Evolutionary conservation across 2,329 filamentous ascomycete species (phyloP), one percentile per base, ranked within the genome.

Genomic region (Exophiala aquamarina): DNA sequence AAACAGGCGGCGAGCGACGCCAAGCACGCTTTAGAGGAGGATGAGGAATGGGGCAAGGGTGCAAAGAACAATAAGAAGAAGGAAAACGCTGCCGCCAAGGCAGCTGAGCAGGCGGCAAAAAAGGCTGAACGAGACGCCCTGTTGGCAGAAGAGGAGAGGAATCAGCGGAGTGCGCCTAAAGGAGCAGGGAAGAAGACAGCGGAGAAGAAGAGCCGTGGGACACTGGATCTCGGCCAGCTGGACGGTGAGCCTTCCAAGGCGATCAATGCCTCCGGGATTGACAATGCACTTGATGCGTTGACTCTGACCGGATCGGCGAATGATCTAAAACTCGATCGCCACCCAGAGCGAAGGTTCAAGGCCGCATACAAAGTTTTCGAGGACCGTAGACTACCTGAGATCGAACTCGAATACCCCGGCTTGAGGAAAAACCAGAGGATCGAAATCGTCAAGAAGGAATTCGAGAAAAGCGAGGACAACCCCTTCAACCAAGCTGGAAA

Each of bases 381-480:
- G 71, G 89, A 91, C 69, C 74, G 86, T 19, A 76, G 92, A 47
- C 71, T 96, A 58, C 77, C 82, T 2, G 90, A 97, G 77, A 89
- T 96, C 79, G 87, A 92, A 63, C 73, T 81, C 44, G 90, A 96
- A 67, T 87, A 85, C 43, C 83, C 86, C 47, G 89, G 89, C 1
- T 68, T 97, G 64, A 77, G 91, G 47, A 75, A 87, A 59, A 82
- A 94, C 59, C 91, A 96, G 78, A 86, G 87, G 69, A 84, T 91
- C 61, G 87, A 92, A 55, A 77, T 84, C 63, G 87, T 95, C 58
- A 72, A 81, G 54, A 94, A 95, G 76, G 93, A 97, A 72, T 98
- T 97, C 67, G 87, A 95, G 69, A 94, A 89, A 76, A 87, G 87
- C 62, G 85, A 88, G 1, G 92, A 97, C 61, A 98, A 98, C 68